Base-by-base conservation (phyloP, 176 grass and related monocot species). In the Phoenix roebelenii region DNA sequence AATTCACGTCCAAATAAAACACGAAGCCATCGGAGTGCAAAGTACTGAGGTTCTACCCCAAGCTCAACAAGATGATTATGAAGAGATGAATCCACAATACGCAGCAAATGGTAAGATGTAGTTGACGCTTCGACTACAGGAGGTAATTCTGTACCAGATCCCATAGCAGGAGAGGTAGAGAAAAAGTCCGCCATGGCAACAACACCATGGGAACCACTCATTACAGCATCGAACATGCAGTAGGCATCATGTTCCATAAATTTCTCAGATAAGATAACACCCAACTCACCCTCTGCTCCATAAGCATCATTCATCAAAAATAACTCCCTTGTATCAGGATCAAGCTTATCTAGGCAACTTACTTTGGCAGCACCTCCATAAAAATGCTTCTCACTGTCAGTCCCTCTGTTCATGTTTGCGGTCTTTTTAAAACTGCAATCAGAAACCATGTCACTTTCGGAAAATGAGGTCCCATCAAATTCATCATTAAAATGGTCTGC, bases 11-110 rank as follows among this genome's bases (percentile, higher is more conserved):
- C 93, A 75, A 88, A 98, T 70, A 98, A 68, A 69, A 98, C 84
- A 23, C 87, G 73, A 25, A 98, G 88, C 93, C 93, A 98, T 78
- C 88, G 64, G 51, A 98, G 61, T 1, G 82, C 73, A 58, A 98
- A 98, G 66, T 98, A 98, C 61, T 98, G 93, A 56, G 93, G 93
- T 69, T 98, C 93, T 60, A 98, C 93, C 35, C 88, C 88, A 72
- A 98, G 75, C 60, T 92, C 93, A 29, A 75, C 66, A 12, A 98
- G 85, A 70, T 98, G 93, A 60, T 70, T 78, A 53, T 98, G 85
- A 74, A 98, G 82, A 78, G 84, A 81, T 63, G 76, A 74, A 75
- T 98, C 93, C 70, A 92, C 79, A 20, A 63, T 50, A 67, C 67
- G 75, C 67, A 98, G 79, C 61, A 98, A 61, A 52, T 98, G 82